phyloP scores from a whole-genome alignment of 192 early-diverging fungal species.

The Chytriomyces sp. region DNA sequence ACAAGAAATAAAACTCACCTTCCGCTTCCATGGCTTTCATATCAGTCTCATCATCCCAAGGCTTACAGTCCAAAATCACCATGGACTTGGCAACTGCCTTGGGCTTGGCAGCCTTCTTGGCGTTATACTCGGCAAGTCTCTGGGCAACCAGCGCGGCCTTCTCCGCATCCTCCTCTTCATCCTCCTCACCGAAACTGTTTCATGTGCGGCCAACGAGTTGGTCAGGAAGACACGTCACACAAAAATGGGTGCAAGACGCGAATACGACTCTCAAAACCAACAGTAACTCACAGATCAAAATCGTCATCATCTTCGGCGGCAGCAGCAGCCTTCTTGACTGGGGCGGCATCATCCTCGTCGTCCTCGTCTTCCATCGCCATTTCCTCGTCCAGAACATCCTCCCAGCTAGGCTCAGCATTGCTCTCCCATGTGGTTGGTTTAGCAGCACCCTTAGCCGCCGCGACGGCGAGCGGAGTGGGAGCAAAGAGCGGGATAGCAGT shows the following conservation, averaged over 20 bases:
- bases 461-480: not conserved
- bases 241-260: slow-evolving; percentile 5
- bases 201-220: too few relatives aligned
- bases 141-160: slow-evolving; percentile 84
- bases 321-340: too few relatives aligned
- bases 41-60: slow-evolving; percentile 94
- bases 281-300: slow-evolving; percentile 1
- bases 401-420: not conserved
- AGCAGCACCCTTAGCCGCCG: not conserved
- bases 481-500: not conserved
- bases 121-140: slow-evolving; percentile 86
- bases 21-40: slow-evolving; percentile 72
- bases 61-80: slow-evolving; percentile 91
- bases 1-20: too few relatives aligned
- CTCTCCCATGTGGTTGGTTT: not conserved
- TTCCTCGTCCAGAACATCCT: not conserved
- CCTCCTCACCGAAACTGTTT: too few relatives aligned
- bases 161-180: slow-evolving; percentile 90
- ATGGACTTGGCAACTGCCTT: slow-evolving; percentile 88
- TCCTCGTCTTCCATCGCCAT: slow-evolving; percentile 11
- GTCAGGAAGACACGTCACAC: too few relatives aligned
- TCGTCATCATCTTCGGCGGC: slow-evolving; percentile 16
- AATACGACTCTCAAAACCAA: not conserved
- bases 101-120: slow-evolving; percentile 86
- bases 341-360: slow-evolving; percentile 13